Base-by-base conservation (phyloP, 1,284 basidiomycete genomes). In the Macrocybe sp. region DNA sequence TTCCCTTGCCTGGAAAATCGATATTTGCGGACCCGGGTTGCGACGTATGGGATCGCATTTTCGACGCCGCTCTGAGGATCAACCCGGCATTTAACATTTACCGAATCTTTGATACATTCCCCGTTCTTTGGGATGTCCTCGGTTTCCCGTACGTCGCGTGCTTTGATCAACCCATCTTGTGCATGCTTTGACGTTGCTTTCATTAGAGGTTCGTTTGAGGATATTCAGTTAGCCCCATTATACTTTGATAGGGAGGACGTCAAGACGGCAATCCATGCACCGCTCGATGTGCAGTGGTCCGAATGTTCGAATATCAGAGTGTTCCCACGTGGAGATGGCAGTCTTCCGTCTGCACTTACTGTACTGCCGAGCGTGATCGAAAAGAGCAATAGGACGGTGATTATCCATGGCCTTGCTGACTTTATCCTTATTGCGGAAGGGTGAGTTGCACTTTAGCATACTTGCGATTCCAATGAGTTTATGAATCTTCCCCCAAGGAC, bases 11-110 rank as follows among this genome's bases (percentile, higher is more conserved):
- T 1, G 78, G 79, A 3, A 70, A 64, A 29, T 75, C 75, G 0
- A 67, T 64, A 0, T 62, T 68, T 11, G 61, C 56, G 1, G 70
- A 74, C 41, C 61, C 55, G 30, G 78, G 74, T 31, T 90, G 88
- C 55, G 81, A 86, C 57, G 57, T 88, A 1, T 87, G 83, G 82
- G 71, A 77, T 37, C 64, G 69, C 36, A 81, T 87, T 41, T 80
- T 83, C 57, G 60, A 78, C 11, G 80, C 74, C 0, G 79, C 84
- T 0, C 54, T 86, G 22, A 50, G 63, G 2, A 64, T 84, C 52
- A 88, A 90, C 59, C 86, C 85, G 0, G 87, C 83, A 2, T 90
- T 89, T 66, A 74, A 91, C 58, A 73, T 86, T 6, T 89, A 89
- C 60, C 74, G 82, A 32, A 82, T 89, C 45, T 85, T 87, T 62